Evolutionary conservation across 2,329 filamentous ascomycete genomes (phyloP).

Genomic region (Zasmidium cellare): DNA sequence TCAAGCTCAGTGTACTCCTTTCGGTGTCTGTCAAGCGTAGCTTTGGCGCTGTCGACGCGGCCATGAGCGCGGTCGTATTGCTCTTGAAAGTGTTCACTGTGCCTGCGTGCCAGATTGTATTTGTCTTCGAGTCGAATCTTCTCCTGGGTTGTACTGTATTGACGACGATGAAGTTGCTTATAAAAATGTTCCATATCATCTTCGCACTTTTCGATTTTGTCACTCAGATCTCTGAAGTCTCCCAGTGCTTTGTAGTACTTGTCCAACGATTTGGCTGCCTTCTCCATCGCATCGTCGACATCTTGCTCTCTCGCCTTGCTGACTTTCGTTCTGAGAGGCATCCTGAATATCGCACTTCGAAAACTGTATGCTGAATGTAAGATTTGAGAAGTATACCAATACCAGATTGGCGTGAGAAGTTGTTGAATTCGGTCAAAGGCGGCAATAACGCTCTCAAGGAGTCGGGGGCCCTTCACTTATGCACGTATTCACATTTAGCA

Average conservation of each 20-base stretch:
- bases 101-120: background rate
- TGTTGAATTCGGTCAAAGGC: background rate
- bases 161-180: background rate
- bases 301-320: background rate
- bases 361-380: too few relatives aligned
- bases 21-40: background rate
- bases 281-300: background rate
- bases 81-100: background rate
- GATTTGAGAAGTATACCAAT: background rate
- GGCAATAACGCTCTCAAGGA: background rate
- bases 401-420: background rate
- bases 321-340: too few relatives aligned
- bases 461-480: background rate
- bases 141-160: background rate
- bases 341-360: too few relatives aligned
- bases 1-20: background rate
- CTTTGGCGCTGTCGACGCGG: background rate
- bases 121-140: background rate
- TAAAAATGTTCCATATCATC: background rate
- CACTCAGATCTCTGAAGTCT: background rate
- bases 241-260: background rate
- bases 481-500: background rate
- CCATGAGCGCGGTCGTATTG: background rate
- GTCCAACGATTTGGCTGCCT: background rate
- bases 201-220: background rate